These are phyloP conservation scores for Termitomyces sp. DNA, from an alignment of 768 basidiomycete species.

Conservation along the genomic window DNA sequence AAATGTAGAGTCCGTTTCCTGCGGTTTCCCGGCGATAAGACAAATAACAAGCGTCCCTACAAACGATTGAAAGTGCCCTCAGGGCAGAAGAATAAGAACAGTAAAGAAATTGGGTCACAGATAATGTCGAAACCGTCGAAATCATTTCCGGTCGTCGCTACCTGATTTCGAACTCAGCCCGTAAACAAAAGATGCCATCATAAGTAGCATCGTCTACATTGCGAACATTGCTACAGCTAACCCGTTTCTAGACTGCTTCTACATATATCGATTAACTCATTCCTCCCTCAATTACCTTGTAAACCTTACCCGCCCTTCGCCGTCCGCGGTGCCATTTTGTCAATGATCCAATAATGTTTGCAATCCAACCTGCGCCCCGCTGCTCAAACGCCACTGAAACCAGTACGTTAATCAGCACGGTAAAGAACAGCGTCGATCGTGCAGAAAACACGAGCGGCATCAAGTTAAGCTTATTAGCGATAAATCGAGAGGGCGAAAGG, in stretches of 20 bases:
- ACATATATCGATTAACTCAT: constrained; percentile 32
- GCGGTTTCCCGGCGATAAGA: constrained; percentile 39
- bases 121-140: neutral
- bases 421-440: constrained; percentile 61
- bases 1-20: constrained; percentile 41
- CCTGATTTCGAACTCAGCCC: constrained; percentile 18
- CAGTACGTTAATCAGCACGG: constrained; percentile 63
- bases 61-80: constrained; percentile 44
- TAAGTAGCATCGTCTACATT: neutral
- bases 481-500: constrained; percentile 55
- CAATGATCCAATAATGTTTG: constrained; percentile 45
- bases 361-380: constrained; percentile 59
- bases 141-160: constrained; percentile 6
- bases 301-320: constrained; percentile 60
- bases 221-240: neutral
- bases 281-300: constrained; percentile 80
- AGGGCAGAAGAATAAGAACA: constrained; percentile 25
- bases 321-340: constrained; percentile 36
- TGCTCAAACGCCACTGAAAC: constrained; percentile 73
- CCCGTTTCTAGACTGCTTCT: neutral
- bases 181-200: constrained; percentile 12
- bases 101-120: constrained; percentile 18
- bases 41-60: constrained; percentile 22
- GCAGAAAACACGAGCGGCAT: constrained; percentile 68
- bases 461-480: constrained; percentile 66